Base-by-base conservation (phyloP, 2,329 filamentous ascomycete genomes). In the Talaromyces verruculosus region DNA sequence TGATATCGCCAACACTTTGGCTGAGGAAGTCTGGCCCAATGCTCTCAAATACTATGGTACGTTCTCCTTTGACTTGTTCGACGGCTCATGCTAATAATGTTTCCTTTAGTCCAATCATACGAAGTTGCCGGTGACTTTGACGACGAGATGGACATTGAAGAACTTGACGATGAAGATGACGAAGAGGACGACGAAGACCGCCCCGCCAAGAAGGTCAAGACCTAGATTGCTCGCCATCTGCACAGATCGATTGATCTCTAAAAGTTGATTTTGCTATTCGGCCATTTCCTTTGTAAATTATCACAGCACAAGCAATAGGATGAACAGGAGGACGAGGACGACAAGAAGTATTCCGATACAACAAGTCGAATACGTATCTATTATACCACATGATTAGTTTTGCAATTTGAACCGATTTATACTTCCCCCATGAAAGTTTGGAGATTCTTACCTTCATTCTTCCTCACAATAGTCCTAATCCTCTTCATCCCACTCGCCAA, bases 11-110 rank as follows among this genome's bases (percentile, higher is more conserved):
- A 85, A 92, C 68, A 84, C 88, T 67, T 84, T 98, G 71, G 88
- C 90, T 8, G 93, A 98, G 75, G 94, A 98, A 71, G 82, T 98
- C 62, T 97, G 90, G 89, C 91, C 92, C 58, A 88, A 88, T 69
- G 94, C 93, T 66, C 89, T 96, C 77, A 92, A 91, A 78, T 96
- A 95, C 81, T 98, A 95, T 81, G 91, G 92, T 95, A 83, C 81
- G 91, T 86, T 45, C 11, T 57, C 30, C 55, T 51, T 59, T 59
- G 25, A 15, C 13, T 28, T 10, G 45, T 30, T 17, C 10, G 15
- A 43, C 10, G 30, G 13, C 57, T 10, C 63, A 63, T 60, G 10
- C 80, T 86, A 75, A 85, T 62, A 8, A 61, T 65, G 79, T 85
- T 75, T 63, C 64, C 43, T 63, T 19, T 76, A 88, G 89, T 85